Conservation (phyloP, 1,139 yeast species). For the Suhomyces kunorum region DNA sequence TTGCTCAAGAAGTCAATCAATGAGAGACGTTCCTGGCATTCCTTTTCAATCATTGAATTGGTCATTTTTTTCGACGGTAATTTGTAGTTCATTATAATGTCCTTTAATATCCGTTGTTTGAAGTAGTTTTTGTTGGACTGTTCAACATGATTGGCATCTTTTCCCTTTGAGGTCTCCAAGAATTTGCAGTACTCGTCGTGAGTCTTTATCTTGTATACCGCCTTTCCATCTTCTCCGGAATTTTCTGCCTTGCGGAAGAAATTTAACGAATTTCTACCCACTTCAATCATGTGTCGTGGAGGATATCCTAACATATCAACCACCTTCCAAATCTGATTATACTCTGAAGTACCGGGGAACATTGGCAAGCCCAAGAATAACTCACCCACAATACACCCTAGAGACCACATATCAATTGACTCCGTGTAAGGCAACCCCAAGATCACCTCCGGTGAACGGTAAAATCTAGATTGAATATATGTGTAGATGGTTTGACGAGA, state of each 20-base stretch:
- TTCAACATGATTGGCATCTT: slow-evolving; percentile 52
- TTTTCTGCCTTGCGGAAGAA: slow-evolving; percentile 55
- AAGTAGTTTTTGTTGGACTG: slow-evolving; percentile 85
- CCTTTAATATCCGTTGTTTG: slow-evolving; percentile 68
- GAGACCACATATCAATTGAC: slow-evolving; percentile 97
- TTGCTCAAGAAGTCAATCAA: slow-evolving; percentile 79
- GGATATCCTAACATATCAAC: slow-evolving; percentile 84
- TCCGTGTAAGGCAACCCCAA: slow-evolving; percentile 89
- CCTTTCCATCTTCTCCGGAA: slow-evolving; percentile 29
- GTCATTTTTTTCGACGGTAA: slow-evolving; percentile 76
- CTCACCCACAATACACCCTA: slow-evolving; percentile 96
- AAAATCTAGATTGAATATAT: slow-evolving; percentile 92
- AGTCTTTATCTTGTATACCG: slow-evolving; percentile 34
- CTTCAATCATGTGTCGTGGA: slow-evolving; percentile 94
- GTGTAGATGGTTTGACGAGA: slow-evolving; percentile 88
- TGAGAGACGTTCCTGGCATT: slow-evolving; percentile 68
- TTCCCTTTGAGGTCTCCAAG: slow-evolving; percentile 29
- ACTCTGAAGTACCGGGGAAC: slow-evolving; percentile 94
- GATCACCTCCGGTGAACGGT: slow-evolving; percentile 93
- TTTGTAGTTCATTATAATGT: slow-evolving; percentile 73
- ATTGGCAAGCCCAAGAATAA: slow-evolving; percentile 89
- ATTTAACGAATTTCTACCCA: slow-evolving; percentile 80
- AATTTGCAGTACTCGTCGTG: slow-evolving; percentile 43
- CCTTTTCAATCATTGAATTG: slow-evolving; percentile 61
- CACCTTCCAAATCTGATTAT: slow-evolving; percentile 82